Percentiles rank a stretch among this genome's conserved stretches.
phyloP scores from a whole-genome alignment of 768 basidiomycete species.

The Clavaria fumosa region DNA sequence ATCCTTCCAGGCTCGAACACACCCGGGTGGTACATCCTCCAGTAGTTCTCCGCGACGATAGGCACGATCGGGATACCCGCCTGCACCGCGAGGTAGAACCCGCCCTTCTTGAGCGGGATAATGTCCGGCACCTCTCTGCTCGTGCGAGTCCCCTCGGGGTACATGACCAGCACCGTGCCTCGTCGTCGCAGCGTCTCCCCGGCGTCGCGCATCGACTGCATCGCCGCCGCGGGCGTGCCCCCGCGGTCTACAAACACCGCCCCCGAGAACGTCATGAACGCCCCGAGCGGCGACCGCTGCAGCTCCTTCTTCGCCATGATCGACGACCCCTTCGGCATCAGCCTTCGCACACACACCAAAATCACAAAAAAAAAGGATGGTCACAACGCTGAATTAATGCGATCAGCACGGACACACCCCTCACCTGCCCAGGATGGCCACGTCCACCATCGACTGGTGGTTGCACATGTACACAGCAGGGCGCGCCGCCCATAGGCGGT shows the following conservation, averaged over 20 bases:
- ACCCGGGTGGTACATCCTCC: slow-evolving; percentile 66
- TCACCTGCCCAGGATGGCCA: slow-evolving; percentile 68
- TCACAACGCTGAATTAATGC: slow-evolving; percentile 8
- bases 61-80: slow-evolving; percentile 84
- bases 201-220: slow-evolving; percentile 61
- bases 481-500: slow-evolving; percentile 53
- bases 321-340: slow-evolving; percentile 67
- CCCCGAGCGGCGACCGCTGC: slow-evolving; percentile 76
- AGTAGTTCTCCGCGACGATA: slow-evolving; percentile 89
- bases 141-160: slow-evolving; percentile 90
- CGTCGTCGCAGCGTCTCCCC: slow-evolving; percentile 61
- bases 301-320: slow-evolving; percentile 93
- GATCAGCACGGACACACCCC: slow-evolving; percentile 14
- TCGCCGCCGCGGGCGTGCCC: slow-evolving; percentile 56
- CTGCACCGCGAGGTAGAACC: slow-evolving; percentile 90
- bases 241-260: slow-evolving; percentile 86
- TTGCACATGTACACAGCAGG: slow-evolving; percentile 75
- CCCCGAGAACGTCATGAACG: slow-evolving; percentile 80
- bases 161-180: slow-evolving; percentile 78
- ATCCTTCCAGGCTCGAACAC: slow-evolving; percentile 63
- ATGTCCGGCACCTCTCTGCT: slow-evolving; percentile 47
- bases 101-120: slow-evolving; percentile 92
- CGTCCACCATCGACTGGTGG: slow-evolving; percentile 89
- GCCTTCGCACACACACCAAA: slow-evolving; percentile 24
- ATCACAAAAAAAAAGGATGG: slow-evolving; percentile 6